Conservation (phyloP, 805 yeast genomes). For the Barnettozyma sucrosica region DNA sequence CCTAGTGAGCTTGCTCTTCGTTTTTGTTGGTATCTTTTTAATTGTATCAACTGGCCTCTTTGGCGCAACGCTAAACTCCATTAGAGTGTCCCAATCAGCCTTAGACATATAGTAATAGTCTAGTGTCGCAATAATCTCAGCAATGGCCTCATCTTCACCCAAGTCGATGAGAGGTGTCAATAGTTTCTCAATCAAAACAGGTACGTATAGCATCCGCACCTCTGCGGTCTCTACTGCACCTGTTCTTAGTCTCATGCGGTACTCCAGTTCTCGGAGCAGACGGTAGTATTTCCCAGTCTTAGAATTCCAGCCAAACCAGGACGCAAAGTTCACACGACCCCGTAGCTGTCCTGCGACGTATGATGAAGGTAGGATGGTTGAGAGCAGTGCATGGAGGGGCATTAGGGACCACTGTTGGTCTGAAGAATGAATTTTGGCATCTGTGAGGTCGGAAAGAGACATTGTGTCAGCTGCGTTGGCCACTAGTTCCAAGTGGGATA, state of each 20-base stretch:
- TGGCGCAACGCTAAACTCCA: constrained; percentile 79
- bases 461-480: constrained; percentile 83
- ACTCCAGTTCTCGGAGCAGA: constrained; percentile 77
- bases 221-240: constrained; percentile 73
- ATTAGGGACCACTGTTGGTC: constrained; percentile 93
- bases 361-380: constrained; percentile 76
- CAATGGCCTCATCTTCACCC: constrained; percentile 56
- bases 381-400: constrained; percentile 85
- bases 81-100: constrained; percentile 86
- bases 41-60: constrained; percentile 37
- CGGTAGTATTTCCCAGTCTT: constrained; percentile 74
- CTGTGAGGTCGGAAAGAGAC: constrained; percentile 79
- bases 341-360: constrained; percentile 65
- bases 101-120: constrained; percentile 82
- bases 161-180: constrained; percentile 46
- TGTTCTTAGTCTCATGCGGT: constrained; percentile 77
- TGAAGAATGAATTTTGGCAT: constrained; percentile 74
- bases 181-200: constrained; percentile 53
- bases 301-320: constrained; percentile 89
- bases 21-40: constrained; percentile 68
- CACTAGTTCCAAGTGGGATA: constrained; percentile 52
- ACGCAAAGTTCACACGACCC: constrained; percentile 71
- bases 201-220: constrained; percentile 70
- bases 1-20: constrained; percentile 82
- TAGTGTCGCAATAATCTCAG: constrained; percentile 60